phyloP scores from a whole-genome alignment of 177 flowering plant species.

The Vitis hybrid region DNA sequence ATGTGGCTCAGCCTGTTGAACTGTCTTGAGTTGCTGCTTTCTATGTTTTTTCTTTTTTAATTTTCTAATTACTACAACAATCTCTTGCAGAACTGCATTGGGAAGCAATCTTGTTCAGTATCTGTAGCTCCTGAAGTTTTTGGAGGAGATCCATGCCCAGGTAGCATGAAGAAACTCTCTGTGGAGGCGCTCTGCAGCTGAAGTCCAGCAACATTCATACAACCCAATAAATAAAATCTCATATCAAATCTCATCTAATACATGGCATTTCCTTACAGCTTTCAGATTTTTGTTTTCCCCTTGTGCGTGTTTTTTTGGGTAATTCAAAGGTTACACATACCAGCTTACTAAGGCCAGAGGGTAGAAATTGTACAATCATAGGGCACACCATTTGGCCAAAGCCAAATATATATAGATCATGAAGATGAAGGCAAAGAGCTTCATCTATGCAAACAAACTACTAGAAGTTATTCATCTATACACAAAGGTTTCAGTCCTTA shows the following conservation, averaged over 20 bases:
- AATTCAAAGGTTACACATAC: conserved; percentile 1
- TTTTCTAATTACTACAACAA: not conserved
- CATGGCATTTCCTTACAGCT: conserved; percentile 5
- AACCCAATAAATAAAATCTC: conserved; percentile 6
- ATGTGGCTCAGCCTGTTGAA: not conserved
- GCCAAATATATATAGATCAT: conserved; percentile 19
- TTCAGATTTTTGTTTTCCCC: conserved; percentile 1
- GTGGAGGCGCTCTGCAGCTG: conserved; percentile 62
- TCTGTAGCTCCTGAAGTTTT: conserved; percentile 40
- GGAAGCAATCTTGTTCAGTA: conserved; percentile 45
- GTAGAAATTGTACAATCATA: conserved; percentile 25
- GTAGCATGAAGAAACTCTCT: conserved; percentile 47
- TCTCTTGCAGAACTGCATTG: conserved; percentile 50
- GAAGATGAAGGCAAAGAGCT: conserved; percentile 13
- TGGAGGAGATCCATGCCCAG: conserved; percentile 59
- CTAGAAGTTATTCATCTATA: not conserved
- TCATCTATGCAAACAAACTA: conserved; percentile 13
- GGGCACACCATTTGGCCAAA: conserved; percentile 24
- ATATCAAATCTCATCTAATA: not conserved
- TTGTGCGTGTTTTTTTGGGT: not conserved
- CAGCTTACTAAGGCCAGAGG: conserved; percentile 4
- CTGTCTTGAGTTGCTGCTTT: not conserved
- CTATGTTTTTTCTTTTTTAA: not conserved
- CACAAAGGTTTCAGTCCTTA: not conserved
- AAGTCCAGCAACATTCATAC: conserved; percentile 6